phyloP scores from a whole-genome alignment of 2,329 filamentous ascomycete genomes.

The Exophiala xenobiotica region DNA sequence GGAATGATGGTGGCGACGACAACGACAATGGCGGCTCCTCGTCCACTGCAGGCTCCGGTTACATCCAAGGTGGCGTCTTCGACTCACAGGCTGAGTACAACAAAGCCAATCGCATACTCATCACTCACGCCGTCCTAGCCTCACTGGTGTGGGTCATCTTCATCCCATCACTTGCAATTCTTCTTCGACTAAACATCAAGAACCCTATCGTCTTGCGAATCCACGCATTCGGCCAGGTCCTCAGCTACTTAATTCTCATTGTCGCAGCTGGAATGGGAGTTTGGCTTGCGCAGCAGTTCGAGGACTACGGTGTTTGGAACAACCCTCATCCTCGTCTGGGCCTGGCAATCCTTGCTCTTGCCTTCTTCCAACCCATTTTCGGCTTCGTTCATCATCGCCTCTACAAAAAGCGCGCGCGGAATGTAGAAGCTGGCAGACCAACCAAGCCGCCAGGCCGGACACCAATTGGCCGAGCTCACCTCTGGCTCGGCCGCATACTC shows the following conservation, averaged over 20 bases:
- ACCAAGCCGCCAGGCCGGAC: slow-evolving; percentile 28
- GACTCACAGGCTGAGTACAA: slow-evolving; percentile 14
- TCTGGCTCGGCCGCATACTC: slow-evolving; percentile 55
- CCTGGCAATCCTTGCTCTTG: slow-evolving; percentile 32
- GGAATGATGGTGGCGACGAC: slow-evolving; percentile 8
- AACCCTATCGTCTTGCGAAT: slow-evolving; percentile 28
- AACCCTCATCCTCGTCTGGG: slow-evolving; percentile 35
- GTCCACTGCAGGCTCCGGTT: not conserved
- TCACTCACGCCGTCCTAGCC: slow-evolving; percentile 33
- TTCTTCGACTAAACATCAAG: slow-evolving; percentile 30
- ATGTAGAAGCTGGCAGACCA: slow-evolving; percentile 10
- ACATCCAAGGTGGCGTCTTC: slow-evolving; percentile 12
- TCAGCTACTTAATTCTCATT: slow-evolving; percentile 34
- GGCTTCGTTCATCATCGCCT: slow-evolving; percentile 33
- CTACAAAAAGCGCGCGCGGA: slow-evolving; percentile 28
- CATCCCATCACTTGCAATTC: slow-evolving; percentile 31
- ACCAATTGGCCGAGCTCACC: slow-evolving; percentile 38
- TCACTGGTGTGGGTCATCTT: slow-evolving; percentile 33
- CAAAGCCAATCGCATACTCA: slow-evolving; percentile 20
- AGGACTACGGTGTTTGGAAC: slow-evolving; percentile 26
- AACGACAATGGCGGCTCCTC: slow-evolving; percentile 8
- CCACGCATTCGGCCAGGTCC: slow-evolving; percentile 32
- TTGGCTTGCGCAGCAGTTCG: slow-evolving; percentile 32
- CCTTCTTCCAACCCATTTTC: slow-evolving; percentile 35
- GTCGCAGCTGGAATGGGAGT: slow-evolving; percentile 34